phyloP scores from a whole-genome alignment of 371 early-diverging fungal genomes.

The Quaeritorhiza haematococci region DNA sequence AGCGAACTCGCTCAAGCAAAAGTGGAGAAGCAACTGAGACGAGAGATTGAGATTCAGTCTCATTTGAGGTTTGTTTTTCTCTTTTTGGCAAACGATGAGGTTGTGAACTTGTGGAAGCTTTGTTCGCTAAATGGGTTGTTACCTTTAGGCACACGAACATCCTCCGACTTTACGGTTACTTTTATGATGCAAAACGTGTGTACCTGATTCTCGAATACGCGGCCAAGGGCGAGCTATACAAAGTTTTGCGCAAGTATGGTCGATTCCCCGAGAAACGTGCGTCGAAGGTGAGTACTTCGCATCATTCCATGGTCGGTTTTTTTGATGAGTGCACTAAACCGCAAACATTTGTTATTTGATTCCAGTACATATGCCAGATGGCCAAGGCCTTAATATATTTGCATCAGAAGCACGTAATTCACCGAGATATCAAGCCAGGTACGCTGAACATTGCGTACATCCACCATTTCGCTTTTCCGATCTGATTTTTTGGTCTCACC shows the following conservation, averaged over 20 bases:
- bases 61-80: conserved; percentile 66
- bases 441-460: not conserved
- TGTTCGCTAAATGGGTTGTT: not conserved
- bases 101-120: not conserved
- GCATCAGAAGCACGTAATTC: conserved; percentile 93
- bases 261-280: conserved; percentile 74
- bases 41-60: conserved; percentile 97
- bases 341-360: not conserved
- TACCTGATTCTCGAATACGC: conserved; percentile 97
- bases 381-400: conserved; percentile 83
- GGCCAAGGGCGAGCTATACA: conserved; percentile 89
- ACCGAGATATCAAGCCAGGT: conserved; percentile 70
- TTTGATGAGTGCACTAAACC: not conserved
- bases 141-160: conserved; percentile 80
- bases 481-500: not conserved
- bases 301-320: not conserved
- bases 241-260: conserved; percentile 58
- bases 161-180: conserved; percentile 93
- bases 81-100: conserved; percentile 4
- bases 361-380: conserved; percentile 87
- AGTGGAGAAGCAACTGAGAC: conserved; percentile 80
- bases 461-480: not conserved
- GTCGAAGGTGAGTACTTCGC: conserved; percentile 54
- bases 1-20: conserved; percentile 66
- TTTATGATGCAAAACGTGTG: conserved; percentile 88